phyloP scores from a whole-genome alignment of 371 early-diverging fungal genomes.

The Mortierella sp. region DNA sequence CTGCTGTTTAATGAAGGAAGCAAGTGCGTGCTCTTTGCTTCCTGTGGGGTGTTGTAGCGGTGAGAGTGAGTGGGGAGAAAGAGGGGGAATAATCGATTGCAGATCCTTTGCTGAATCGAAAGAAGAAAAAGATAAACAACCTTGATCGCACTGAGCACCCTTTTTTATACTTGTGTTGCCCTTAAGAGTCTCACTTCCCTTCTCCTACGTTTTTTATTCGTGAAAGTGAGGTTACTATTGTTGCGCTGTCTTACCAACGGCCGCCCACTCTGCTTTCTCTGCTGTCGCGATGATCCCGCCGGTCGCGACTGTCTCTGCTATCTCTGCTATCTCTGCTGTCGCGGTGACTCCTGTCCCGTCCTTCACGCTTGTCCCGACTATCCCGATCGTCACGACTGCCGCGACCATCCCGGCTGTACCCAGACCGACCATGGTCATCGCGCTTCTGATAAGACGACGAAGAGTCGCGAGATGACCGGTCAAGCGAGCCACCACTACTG shows the following conservation, averaged over 20 bases:
- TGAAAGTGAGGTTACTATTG: no score
- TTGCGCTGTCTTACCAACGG: no score
- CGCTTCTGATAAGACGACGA: conserved; percentile 21
- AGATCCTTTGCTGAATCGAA: conserved; percentile 1
- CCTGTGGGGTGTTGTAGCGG: not conserved
- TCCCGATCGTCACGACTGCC: conserved; percentile 20
- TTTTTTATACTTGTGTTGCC: no score
- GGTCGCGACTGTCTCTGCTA: not conserved
- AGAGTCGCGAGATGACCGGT: conserved; percentile 24
- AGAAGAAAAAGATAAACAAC: not conserved
- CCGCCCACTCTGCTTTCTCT: conserved; percentile 36
- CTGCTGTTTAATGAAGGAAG: not conserved
- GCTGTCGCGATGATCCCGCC: conserved; percentile 21
- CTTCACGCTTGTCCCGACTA: conserved; percentile 43
- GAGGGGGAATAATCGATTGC: not conserved
- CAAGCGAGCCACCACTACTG: conserved; percentile 18
- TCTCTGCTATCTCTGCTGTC: conserved; percentile 31
- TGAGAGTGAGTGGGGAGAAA: not conserved
- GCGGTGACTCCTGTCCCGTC: conserved; percentile 42
- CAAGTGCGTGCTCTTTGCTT: not conserved
- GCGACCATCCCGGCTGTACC: not conserved
- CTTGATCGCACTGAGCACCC: no score
- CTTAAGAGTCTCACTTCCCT: no score
- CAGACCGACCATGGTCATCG: conserved; percentile 15
- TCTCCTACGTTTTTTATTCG: no score